Base-by-base conservation (phyloP, 352 stramenopile genomes). In the Globisporangium takayamanum region DNA sequence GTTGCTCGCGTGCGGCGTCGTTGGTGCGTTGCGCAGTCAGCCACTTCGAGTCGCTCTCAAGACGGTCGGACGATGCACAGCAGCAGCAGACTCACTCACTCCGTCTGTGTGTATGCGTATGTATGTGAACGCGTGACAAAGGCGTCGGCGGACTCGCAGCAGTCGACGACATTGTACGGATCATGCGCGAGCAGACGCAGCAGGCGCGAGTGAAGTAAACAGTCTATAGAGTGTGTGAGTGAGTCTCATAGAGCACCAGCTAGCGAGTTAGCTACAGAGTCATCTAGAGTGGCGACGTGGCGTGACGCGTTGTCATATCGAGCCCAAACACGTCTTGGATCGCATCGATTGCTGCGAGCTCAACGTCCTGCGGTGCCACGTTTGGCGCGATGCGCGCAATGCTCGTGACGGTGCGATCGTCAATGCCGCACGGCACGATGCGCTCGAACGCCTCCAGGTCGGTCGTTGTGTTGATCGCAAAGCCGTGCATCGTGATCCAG, bases 401-500 rank as follows among this genome's bases (percentile, higher is more conserved):
- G 58, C 80, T 90, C n/a, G 84, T 92, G 25, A 97, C 91, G 16
- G 77, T 78, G 28, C 80, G 82, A 37, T 96, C 86, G 50, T 94
- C 76, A 55, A 99, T 98, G 42, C 97, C 97, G 73, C 97, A 99
- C 20, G 97, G 97, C 48, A 98, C 78, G 63, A 99, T 99, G 33
- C 86, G 82, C 55, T 99, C 88, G 68, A 99, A 99, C 18, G 77
- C 81, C 7, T 59, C 46, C 50, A 99, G 67, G 70, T 99, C 84
- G 1, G 92, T 96, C 50, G 69, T 84, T 8, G 98, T 84, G 81
- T 99, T 99, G 45, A 99, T 74, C 7, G 97, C 92, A 70, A 99
- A 97, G 36, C 97, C 97, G 68, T 99, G 97, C 70, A 97, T 98
- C 10, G 97, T 99, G 55, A 99, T 96, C 97, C 97, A 99, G 50